A percentile compares a stretch with the other conserved stretches of the same genome.
These are phyloP conservation scores for Emmonsiellopsis sp. DNA, from an alignment of 2,329 filamentous ascomycete species.

Conservation along the genomic window DNA sequence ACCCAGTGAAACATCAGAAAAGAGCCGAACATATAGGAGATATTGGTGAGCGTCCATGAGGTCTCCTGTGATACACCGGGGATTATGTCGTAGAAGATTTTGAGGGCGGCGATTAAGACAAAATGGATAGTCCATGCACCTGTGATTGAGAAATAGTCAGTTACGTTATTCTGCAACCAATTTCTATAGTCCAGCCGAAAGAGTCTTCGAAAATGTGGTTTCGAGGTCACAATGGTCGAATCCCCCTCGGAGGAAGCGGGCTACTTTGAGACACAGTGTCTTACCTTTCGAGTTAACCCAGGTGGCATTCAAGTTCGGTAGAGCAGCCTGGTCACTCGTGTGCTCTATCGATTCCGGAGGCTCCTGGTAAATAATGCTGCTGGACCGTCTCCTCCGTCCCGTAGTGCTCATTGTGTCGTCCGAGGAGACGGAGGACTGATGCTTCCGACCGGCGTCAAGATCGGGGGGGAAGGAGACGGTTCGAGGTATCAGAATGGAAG, in stretches of 20 bases:
- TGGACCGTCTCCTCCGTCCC: slow-evolving; percentile 83
- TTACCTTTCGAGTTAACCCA: slow-evolving; percentile 99
- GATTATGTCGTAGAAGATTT: slow-evolving; percentile 95
- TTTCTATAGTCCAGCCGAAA: slow-evolving; percentile 3
- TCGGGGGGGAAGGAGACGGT: slow-evolving; percentile 87
- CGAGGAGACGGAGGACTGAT: slow-evolving; percentile 40
- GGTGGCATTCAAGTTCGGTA: slow-evolving; percentile 94
- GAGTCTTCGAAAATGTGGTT: no score
- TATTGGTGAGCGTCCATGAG: slow-evolving; percentile 97
- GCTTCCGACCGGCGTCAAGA: slow-evolving; percentile 54
- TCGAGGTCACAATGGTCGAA: neutral
- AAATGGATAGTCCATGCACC: slow-evolving; percentile 98
- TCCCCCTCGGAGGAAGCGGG: neutral
- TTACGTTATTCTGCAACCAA: slow-evolving; percentile 7
- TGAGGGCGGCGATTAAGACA: slow-evolving; percentile 80
- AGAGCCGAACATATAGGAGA: slow-evolving; percentile 97
- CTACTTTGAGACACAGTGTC: slow-evolving; percentile 17
- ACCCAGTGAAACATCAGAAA: slow-evolving; percentile 99
- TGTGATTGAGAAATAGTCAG: slow-evolving; percentile 30
- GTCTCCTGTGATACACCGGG: slow-evolving; percentile 95
- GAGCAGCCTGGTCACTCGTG: slow-evolving; percentile 87
- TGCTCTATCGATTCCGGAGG: slow-evolving; percentile 94
- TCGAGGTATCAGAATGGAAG: slow-evolving; percentile 80
- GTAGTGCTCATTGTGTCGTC: slow-evolving; percentile 54
- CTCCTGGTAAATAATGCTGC: slow-evolving; percentile 97